Evolutionary conservation across 2,329 filamentous ascomycete species (phyloP), one percentile per base, ranked within the genome.

Genomic region (Cordyceps cateniannulata): DNA sequence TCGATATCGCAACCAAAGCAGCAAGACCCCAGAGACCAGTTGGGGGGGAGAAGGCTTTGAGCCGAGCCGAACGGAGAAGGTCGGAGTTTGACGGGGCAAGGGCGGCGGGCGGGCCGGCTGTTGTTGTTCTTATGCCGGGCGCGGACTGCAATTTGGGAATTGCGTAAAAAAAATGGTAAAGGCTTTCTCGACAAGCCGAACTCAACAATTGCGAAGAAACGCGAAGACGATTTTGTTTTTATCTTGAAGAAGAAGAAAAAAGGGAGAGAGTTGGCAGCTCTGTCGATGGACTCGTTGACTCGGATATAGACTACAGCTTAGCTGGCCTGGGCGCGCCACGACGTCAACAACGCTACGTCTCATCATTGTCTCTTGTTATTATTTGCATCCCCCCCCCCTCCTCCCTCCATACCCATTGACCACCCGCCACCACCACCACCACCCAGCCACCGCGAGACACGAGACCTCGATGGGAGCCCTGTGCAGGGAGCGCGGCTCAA

Each of bases 11-110:
- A 54, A 27, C 20, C 51, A 53, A 53, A 42, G 9, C 35, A 14
- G 18, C 22, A 22, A n/a, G 40, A 42, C 40, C 16, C 40, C n/a
- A 6, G 20, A 14, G 2, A 5, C 16, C 25, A 20, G 47, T 5
- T 16, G 9, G n/a, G 24, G 10, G 14, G 27, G 38, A 10, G 9
- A 25, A 4, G 44, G 22, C 22, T 45, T 56, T 61, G 51, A 61
- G 59, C 59, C 59, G 59, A 61, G 59, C 59, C 59, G 59, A 61
- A 61, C 59, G 59, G 59, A 61, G 59, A 61, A 51, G 56, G 48
- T 59, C 56, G 56, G 56, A 59, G 45, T 57, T 57, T 57, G 42
- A 38, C 24, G 25, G 53, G 25, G 53, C 18, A 35, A 14, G 22
- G 9, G 18, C 24, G 20, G 55, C 47, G 47, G 35, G 47, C 45